A percentile compares a stretch with the other conserved stretches of the same genome.
Conservation (phyloP, 495 filamentous ascomycete species). For the Lophiotrema nucula region DNA sequence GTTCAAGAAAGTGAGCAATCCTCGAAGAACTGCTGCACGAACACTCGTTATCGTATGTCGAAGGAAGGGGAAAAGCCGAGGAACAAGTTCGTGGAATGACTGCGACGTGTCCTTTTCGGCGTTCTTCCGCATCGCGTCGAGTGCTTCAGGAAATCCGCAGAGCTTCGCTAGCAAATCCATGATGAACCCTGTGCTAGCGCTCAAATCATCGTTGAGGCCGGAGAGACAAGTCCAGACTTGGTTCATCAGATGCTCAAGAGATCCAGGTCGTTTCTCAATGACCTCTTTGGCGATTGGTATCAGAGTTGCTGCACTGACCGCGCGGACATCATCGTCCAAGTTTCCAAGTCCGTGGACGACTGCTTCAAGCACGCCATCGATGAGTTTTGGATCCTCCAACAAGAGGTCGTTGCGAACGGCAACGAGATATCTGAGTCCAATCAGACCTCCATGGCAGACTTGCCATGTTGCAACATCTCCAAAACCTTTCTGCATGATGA, state of each 20-base stretch:
- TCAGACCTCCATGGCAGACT: constrained; percentile 97
- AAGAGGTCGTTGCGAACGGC: constrained; percentile 91
- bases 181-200: constrained; percentile 93
- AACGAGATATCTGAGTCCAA: constrained; percentile 88
- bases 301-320: constrained; percentile 92
- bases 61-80: constrained; percentile 91
- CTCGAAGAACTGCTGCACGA: constrained; percentile 86
- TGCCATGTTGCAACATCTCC: constrained; percentile 76
- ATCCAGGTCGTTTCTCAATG: constrained; percentile 72
- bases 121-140: constrained; percentile 90
- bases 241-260: constrained; percentile 77
- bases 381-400: constrained; percentile 73
- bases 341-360: constrained; percentile 95
- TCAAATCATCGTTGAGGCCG: constrained; percentile 90
- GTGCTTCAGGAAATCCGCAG: constrained; percentile 88
- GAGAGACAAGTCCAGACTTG: constrained; percentile 98
- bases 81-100: constrained; percentile 88
- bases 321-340: constrained; percentile 90
- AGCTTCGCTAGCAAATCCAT: constrained; percentile 97
- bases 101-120: constrained; percentile 77
- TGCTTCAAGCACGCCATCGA: constrained; percentile 86
- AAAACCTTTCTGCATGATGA: constrained; percentile 88
- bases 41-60: constrained; percentile 96
- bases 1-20: constrained; percentile 86
- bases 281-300: constrained; percentile 95